A percentile compares a stretch with the other conserved stretches of the same genome.
phyloP scores from a whole-genome alignment of 148 eudicot genomes.

The Nyssa sinensis region DNA sequence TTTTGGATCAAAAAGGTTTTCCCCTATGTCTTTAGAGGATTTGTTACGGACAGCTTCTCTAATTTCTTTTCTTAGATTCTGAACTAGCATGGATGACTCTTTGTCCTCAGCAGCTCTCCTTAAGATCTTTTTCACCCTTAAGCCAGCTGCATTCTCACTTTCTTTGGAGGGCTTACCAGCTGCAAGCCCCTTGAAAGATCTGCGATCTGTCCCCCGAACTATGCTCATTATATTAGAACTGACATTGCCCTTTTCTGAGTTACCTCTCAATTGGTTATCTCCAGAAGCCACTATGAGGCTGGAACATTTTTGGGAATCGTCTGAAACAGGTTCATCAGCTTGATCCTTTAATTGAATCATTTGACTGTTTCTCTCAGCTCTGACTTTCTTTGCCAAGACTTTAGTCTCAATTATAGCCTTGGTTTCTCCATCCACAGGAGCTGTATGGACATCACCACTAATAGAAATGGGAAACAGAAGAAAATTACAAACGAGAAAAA shows the following conservation, averaged over 20 bases:
- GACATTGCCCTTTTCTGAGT: conserved; percentile 27
- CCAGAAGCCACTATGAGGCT: conserved; percentile 17
- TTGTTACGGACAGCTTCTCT: conserved; percentile 75
- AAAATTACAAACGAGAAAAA: neutral
- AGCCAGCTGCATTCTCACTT: conserved; percentile 53
- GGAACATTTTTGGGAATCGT: conserved; percentile 17
- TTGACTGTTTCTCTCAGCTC: conserved; percentile 32
- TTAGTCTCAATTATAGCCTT: conserved; percentile 31
- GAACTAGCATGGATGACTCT: conserved; percentile 66
- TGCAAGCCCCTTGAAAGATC: conserved; percentile 28
- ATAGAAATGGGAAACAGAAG: neutral
- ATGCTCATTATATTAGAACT: conserved; percentile 63
- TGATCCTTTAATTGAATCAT: conserved; percentile 24
- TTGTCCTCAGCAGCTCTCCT: conserved; percentile 66
- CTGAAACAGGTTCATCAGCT: conserved; percentile 32
- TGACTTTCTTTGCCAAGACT: conserved; percentile 38
- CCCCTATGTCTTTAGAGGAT: conserved; percentile 55
- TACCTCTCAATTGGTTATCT: conserved; percentile 14
- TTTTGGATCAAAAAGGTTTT: conserved; percentile 67
- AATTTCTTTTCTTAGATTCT: conserved; percentile 71
- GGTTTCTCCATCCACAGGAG: conserved; percentile 37
- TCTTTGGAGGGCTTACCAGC: conserved; percentile 31
- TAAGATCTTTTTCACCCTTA: conserved; percentile 82
- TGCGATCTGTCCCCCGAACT: conserved; percentile 54
- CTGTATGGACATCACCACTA: conserved; percentile 28